A percentile compares a stretch with the other conserved stretches of the same genome.
phyloP scores from a whole-genome alignment of 768 basidiomycete species.

The Rhizopogon rudus region DNA sequence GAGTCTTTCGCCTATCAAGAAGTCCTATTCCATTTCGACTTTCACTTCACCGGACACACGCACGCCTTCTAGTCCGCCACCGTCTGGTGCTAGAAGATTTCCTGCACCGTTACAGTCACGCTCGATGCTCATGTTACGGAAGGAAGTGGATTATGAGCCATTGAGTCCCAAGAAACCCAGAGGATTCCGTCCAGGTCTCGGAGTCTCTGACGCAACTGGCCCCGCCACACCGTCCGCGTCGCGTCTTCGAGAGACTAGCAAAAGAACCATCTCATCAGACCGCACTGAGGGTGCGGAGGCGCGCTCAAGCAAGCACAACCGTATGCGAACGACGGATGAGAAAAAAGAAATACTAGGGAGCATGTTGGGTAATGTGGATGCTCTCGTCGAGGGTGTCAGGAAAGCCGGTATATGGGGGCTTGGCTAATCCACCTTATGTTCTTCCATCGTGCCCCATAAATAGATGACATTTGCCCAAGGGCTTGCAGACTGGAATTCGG shows the following conservation, averaged over 20 bases:
- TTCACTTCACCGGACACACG: constrained; percentile 11
- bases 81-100: constrained; percentile 16
- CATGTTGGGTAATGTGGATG: constrained; percentile 89
- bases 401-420: constrained; percentile 88
- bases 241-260: constrained; percentile 5
- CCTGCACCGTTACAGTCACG: constrained; percentile 33
- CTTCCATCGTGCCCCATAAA: too few relatives aligned
- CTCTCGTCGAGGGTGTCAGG: constrained; percentile 80
- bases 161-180: constrained; percentile 61
- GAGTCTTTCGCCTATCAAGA: constrained; percentile 34
- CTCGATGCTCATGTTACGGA: constrained; percentile 60
- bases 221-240: constrained; percentile 2
- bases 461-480: background rate
- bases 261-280: background rate
- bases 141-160: constrained; percentile 71
- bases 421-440: constrained; percentile 23
- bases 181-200: constrained; percentile 22
- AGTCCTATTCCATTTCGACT: constrained; percentile 21
- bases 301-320: constrained; percentile 13
- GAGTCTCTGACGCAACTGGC: constrained; percentile 18
- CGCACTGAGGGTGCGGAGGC: background rate
- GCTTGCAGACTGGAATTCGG: background rate
- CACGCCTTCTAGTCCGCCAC: constrained; percentile 22
- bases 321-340: constrained; percentile 63
- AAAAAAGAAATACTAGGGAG: constrained; percentile 77